Base-by-base conservation (phyloP, 2,329 filamentous ascomycete species). In the Curvularia sp. region DNA sequence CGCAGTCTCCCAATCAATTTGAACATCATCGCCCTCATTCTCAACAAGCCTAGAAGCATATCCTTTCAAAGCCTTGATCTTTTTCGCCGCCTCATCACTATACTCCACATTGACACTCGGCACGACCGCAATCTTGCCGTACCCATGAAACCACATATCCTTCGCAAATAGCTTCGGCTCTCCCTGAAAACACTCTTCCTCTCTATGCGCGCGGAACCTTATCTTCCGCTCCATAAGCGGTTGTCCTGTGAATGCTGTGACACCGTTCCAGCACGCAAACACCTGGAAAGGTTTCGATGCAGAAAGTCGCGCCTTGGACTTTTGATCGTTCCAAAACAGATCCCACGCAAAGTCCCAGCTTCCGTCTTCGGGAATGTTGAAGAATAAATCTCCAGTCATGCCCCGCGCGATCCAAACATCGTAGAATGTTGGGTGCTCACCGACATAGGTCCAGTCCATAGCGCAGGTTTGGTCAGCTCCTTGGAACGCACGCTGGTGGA, bases 231-330 rank as follows among this genome's bases (percentile, higher is more conserved):
- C 72, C 4, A 85, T 57, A 8, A 87, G 67, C 0, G 84, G 83
- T 41, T 74, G 72, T 0, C 84, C 84, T 0, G 74, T 75, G 51
- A 87, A 81, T 0, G 79, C 80, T 0, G 78, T 78, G 0, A 81
- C 83, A 2, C 86, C 86, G 58, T 87, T 87, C 85, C 86, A 88
- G 69, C 86, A 88, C 0, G 84, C 71, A 58, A 85, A 88, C 0
- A 87, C 85, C 67, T 87, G 86, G 58, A 87, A 83, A 0, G 86
- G 84, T n/a, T 74, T 70, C 24, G 75, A 69, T 0, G 60, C 59
- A 0, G 60, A 46, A 53, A 79, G 80, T 2, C 79, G 72, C 2
- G 58, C 46, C 7, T 64, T 72, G 2, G 80, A 71, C 0, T 67
- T 69, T 0, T 70, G 66, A 28, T 84, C 77, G 63, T 83, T 83